phyloP scores from a whole-genome alignment of 257 asterid genomes.

The Solanum virginianum region DNA sequence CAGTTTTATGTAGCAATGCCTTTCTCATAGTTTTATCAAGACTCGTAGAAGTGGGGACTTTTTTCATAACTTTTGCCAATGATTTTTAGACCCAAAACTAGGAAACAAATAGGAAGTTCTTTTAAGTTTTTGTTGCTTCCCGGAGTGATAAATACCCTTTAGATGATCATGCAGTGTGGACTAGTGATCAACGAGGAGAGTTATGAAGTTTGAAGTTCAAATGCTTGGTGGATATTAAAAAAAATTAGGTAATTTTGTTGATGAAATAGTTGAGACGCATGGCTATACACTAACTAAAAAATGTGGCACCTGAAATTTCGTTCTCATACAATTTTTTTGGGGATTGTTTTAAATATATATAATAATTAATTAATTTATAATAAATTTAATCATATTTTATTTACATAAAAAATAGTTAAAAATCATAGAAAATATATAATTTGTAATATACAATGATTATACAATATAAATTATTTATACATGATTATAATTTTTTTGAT shows the following conservation, averaged over 20 bases:
- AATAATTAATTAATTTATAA: too few species aligned
- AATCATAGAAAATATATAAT: too few species aligned
- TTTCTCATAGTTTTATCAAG: neutral
- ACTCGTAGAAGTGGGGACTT: neutral
- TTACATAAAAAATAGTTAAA: too few species aligned
- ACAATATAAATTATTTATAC: too few species aligned
- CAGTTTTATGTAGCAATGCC: neutral
- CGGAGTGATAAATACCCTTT: neutral
- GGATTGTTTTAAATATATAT: too few species aligned
- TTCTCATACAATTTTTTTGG: too few species aligned
- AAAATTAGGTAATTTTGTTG: neutral
- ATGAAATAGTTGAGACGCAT: neutral
- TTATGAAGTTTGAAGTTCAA: neutral
- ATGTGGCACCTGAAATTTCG: neutral
- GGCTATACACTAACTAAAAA: neutral
- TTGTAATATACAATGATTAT: too few species aligned
- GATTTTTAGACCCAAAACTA: neutral
- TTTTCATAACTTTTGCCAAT: neutral
- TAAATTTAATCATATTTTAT: too few species aligned
- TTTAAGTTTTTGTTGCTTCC: neutral
- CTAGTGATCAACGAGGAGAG: neutral
- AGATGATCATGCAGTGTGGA: neutral
- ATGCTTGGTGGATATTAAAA: neutral
- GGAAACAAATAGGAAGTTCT: neutral
- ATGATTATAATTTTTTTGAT: too few species aligned